Evolutionary conservation across 2,329 filamentous ascomycete species (phyloP), one percentile per base, ranked within the genome.

Genomic region (Aspergillus piperis): DNA sequence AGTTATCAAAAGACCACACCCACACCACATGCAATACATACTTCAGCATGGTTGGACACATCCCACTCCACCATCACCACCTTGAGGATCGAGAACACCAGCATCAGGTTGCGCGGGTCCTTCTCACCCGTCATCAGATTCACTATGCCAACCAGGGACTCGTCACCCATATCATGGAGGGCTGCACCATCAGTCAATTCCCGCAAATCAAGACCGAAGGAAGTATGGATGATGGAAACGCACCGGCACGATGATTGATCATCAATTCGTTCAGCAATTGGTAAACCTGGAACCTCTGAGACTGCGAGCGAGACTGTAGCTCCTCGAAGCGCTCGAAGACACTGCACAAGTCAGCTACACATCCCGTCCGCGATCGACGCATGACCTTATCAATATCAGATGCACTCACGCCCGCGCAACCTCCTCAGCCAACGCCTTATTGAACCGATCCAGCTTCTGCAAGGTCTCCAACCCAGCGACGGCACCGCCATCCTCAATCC

Each of bases 41-140:
- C 83, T 76, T 88, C 85, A 19, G 83, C 83, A 71, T 88, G 81
- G 41, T 80, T 80, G 3, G 81, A 80, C 60, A 89, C 84, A 64
- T 86, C 83, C 86, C 88, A 90, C 71, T 90, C 87, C 6, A 87
- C 80, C 82, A 89, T 88, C 2, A 88, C 80, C 13, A 88, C 87
- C 67, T 83, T 85, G 27, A 89, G 71, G 60, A 89, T 83, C 0
- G 87, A 89, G 68, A 90, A 90, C 1, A 89, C 84, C 52, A 90
- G 80, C 88, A 90, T 90, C 27, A 90, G 75, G 68, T 90, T 90
- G 27, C 88, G 80, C 0, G 87, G 87, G 64, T 90, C 87, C 68
- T 89, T 89, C 71, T 90, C 87, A 59, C 87, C 87, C 15, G 85
- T 84, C 68, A 90, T 87, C 62, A 89, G 83, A 58, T 87, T 81